Percentiles rank a stretch among this genome's conserved stretches.
Evolutionary conservation across 305 asterid species (phyloP).

Genomic region (Coffea humblotiana): DNA sequence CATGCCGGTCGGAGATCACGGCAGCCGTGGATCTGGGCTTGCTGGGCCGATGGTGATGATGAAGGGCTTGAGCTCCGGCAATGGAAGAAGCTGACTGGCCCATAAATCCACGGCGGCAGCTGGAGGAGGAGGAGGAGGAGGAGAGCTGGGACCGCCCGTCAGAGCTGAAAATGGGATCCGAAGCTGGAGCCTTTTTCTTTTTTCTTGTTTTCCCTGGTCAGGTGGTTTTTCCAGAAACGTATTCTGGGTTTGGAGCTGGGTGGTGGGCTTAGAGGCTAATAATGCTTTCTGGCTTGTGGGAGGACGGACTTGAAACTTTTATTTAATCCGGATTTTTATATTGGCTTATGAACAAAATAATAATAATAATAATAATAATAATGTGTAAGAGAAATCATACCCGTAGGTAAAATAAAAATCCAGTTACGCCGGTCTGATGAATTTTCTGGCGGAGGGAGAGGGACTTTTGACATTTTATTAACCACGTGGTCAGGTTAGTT

Average conservation of each 20-base stretch:
- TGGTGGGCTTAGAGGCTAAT: background rate
- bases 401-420: no score
- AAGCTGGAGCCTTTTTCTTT: background rate
- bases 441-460: no score
- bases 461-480: no score
- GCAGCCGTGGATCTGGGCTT: slow-evolving; percentile 46
- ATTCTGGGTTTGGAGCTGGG: background rate
- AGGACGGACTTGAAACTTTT: slow-evolving; percentile 19
- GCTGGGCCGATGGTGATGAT: slow-evolving; percentile 12
- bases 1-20: slow-evolving; percentile 29
- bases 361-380: background rate
- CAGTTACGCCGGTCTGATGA: no score
- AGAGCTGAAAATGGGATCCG: background rate
- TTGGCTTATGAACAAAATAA: background rate
- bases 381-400: background rate
- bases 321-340: slow-evolving; percentile 7
- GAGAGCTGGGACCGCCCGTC: background rate
- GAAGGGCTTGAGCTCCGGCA: slow-evolving; percentile 27
- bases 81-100: slow-evolving; percentile 62
- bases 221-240: background rate
- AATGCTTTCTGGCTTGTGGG: background rate
- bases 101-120: slow-evolving; percentile 41
- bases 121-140: background rate
- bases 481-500: no score
- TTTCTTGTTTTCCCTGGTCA: background rate